Base-by-base conservation (phyloP, 2,329 filamentous ascomycete species). In the Diaporthe ilicicola region DNA sequence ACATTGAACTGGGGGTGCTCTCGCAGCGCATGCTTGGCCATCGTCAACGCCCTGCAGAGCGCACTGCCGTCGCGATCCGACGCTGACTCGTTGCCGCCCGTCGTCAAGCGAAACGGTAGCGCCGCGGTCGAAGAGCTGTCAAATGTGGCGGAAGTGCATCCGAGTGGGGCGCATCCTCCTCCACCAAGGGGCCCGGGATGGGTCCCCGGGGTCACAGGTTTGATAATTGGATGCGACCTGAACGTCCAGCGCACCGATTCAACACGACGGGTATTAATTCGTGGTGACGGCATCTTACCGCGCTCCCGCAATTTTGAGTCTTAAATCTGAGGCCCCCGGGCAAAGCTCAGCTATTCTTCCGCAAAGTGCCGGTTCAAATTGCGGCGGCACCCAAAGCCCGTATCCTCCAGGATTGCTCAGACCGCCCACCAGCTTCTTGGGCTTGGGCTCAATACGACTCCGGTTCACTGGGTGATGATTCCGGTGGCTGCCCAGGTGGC, bases 91-190 rank as follows among this genome's bases (percentile, higher is more conserved):
- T 34, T 62, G 42, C 59, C 56, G 56, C 56, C 46, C 42, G 32
- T 42, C 46, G 59, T 34, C n/a, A 34, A 48, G 48, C 51, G 29
- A 67, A 56, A 67, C 65, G 39, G 39, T 48, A 48, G 65, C 39
- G 39, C 44, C n/a, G 39, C 29, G 19, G 53, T 34, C 53, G 27
- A 29, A 34, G 32, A 59, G 53, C 53, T 68, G 65, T 68, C 65
- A 68, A 46, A 50, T 68, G 39, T 48, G 15, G 65, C 65, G 65
- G 65, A 46, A 50, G 53, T 2, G 17, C 42, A 29, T 39, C 65
- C 65, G 65, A 42, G 65, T 68, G 65, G 65, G 54, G 65, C 65
- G 27, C 51, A 17, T 39, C 39, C 65, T 56, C 46, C n/a, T n/a
- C 29, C 32, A 56, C 10, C 32, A 13, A 17, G 53, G 59, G 42